Base-by-base conservation (phyloP, 2,329 filamentous ascomycete genomes). In the Triangularia verruculosa region DNA sequence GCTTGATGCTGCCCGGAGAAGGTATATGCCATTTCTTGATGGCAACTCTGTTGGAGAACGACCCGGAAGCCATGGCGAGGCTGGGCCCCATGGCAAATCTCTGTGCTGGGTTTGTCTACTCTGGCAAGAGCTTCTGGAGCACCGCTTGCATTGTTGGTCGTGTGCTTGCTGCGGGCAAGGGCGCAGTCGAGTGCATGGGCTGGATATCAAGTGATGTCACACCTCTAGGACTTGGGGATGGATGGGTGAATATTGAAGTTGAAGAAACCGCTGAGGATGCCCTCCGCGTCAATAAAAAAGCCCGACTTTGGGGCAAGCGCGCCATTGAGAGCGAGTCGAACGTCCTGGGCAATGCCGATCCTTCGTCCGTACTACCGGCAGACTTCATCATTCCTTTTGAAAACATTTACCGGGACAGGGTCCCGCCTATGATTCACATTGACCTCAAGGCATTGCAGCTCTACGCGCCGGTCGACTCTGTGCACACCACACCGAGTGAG, bases 81-180 rank as follows among this genome's bases (percentile, higher is more conserved):
- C 75, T 90, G 8, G 87, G 87, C 0, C 79, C 84, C 1, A 81
- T 85, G 70, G 86, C 86, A 3, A 87, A 87, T 66, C 74, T 90
- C 0, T 87, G 85, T 52, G 84, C 85, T 15, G 87, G 88, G 0
- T 89, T 90, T 66, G 79, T 88, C 2, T 89, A 89, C 70, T 75
- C 74, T 4, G 81, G 81, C 1, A 87, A 85, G 77, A 89, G 86
- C 66, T 90, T 89, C 72, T 90, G 87, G 87, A 89, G 86, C 74
- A 88, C 84, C 1, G 80, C 83, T 12, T 89, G 86, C 71, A 79
- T 90, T 51, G 82, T 89, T 9, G 87, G 87, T 3, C 83, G 86
- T 27, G 86, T 90, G 2, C 76, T 90, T 32, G 86, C 86, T 28
- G 86, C 86, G 27, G 83, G 85, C 7, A 82, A 82, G 60, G 86